Base-by-base conservation (phyloP, 306 rosid genomes). In the Ziziphus jujuba region DNA sequence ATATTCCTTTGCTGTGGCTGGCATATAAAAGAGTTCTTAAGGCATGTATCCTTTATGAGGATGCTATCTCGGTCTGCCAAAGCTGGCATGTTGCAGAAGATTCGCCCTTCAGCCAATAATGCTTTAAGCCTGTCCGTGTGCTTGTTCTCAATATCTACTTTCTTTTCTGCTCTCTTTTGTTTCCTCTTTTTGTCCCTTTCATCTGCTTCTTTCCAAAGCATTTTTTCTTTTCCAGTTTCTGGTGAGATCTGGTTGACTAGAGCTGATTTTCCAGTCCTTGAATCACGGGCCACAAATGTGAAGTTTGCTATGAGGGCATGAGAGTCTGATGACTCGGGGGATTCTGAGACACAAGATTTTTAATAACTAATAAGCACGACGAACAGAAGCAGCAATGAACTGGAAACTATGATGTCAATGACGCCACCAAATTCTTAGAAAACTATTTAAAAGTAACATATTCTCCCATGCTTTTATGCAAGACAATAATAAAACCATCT, bases 1-100 rank as follows among this genome's bases (percentile, higher is more conserved):
- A 82, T 82, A 72, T 91, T 91, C 82, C 95, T 86, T 68, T 88
- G 91, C 74, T 91, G 97, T 49, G 97, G 97, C 70, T 91, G 97
- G 84, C 97, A 91, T 72, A 88, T 79, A 50, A 91, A 91, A 55
- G 96, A 80, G 82, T 91, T 91, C 47, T 86, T 78, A 24, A 91
- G 91, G 78, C 84, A 79, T 60, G 97, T 88, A 64, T 88, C 73
- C 76, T 73, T 61, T 45, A 91, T 79, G 15, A 91, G 87, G 82
- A 91, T 86, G 84, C 97, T 91, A 72, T 88, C 83, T 67, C 97
- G 79, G 79, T 91, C 79, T 21, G 95, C 97, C 81, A 91, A 79
- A 54, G 97, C 97, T 1, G 97, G 97, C 97, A 91, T 80, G 79
- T 88, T 95, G 34, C 75, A 45, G 63, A 88, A 91, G 48, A 91